phyloP scores from a whole-genome alignment of 441 rosid species.

The Metrosideros polymorpha region DNA sequence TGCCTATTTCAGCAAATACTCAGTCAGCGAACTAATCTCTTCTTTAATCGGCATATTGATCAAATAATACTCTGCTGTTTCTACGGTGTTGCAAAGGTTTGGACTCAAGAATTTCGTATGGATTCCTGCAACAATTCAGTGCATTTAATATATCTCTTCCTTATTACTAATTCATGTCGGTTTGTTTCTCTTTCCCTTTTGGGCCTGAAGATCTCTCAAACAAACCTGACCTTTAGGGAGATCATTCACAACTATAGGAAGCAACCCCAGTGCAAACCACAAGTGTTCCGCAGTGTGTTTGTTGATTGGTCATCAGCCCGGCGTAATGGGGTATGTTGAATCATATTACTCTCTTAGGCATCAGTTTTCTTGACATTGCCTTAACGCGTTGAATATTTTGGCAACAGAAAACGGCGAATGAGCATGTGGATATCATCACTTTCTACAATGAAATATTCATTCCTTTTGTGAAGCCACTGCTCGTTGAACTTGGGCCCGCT shows the following conservation, averaged over 20 bases:
- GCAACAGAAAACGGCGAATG: slow-evolving; percentile 74
- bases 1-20: slow-evolving; percentile 79
- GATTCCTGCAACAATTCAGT: slow-evolving; percentile 2
- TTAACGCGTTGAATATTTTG: slow-evolving; percentile 18
- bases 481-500: slow-evolving; percentile 71
- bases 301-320: slow-evolving; percentile 58
- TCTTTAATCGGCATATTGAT: slow-evolving; percentile 92
- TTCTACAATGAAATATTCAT: slow-evolving; percentile 90
- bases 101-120: slow-evolving; percentile 9
- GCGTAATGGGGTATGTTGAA: slow-evolving; percentile 47
- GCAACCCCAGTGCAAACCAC: slow-evolving; percentile 96
- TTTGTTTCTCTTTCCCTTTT: neutral
- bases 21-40: slow-evolving; percentile 62
- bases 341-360: neutral
- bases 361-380: neutral
- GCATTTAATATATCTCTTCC: slow-evolving; percentile 10
- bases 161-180: neutral
- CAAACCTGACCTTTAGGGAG: slow-evolving; percentile 73
- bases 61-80: slow-evolving; percentile 98
- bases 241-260: slow-evolving; percentile 84
- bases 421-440: slow-evolving; percentile 77
- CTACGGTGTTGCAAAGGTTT: slow-evolving; percentile 88
- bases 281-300: slow-evolving; percentile 82
- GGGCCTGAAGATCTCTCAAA: slow-evolving; percentile 65
- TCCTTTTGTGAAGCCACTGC: slow-evolving; percentile 72